phyloP scores from a whole-genome alignment of 2,329 filamentous ascomycete species.

The Fusarium torreyae region DNA sequence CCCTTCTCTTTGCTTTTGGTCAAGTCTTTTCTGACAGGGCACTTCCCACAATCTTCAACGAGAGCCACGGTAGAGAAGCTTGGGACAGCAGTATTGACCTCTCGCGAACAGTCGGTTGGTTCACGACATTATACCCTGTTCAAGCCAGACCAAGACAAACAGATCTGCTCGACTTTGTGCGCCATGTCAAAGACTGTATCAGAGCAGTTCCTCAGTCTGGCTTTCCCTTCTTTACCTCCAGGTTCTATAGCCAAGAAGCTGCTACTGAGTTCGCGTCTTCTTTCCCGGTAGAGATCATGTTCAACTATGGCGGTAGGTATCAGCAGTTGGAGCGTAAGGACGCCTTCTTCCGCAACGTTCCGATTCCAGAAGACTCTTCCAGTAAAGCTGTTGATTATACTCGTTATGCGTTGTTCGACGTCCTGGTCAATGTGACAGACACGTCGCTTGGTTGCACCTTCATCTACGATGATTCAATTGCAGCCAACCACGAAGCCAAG shows the following conservation, averaged over 20 bases:
- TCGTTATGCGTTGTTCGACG: neutral
- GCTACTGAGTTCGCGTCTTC: constrained; percentile 49
- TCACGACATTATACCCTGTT: constrained; percentile 53
- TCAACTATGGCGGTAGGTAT: constrained; percentile 43
- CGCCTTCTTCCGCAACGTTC: neutral
- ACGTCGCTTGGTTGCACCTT: neutral
- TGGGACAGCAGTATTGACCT: constrained; percentile 50
- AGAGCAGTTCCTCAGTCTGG: constrained; percentile 27
- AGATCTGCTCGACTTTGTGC: constrained; percentile 24
- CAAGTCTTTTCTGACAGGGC: constrained; percentile 46
- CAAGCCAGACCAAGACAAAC: neutral
- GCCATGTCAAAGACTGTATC: constrained; percentile 35
- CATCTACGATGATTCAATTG: neutral
- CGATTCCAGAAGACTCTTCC: neutral
- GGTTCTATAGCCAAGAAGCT: constrained; percentile 32
- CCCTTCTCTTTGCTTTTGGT: constrained; percentile 45
- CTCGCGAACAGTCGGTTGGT: constrained; percentile 55
- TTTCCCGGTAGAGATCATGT: constrained; percentile 51
- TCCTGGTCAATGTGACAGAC: neutral
- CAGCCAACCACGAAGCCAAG: neutral
- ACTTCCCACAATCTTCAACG: constrained; percentile 49
- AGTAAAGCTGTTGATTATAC: neutral
- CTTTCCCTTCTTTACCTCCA: constrained; percentile 36
- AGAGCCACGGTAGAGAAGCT: constrained; percentile 55
- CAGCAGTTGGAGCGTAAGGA: constrained; percentile 37